Base-by-base conservation (phyloP, 345 rosid species). In the Cardamine resedifolia region DNA sequence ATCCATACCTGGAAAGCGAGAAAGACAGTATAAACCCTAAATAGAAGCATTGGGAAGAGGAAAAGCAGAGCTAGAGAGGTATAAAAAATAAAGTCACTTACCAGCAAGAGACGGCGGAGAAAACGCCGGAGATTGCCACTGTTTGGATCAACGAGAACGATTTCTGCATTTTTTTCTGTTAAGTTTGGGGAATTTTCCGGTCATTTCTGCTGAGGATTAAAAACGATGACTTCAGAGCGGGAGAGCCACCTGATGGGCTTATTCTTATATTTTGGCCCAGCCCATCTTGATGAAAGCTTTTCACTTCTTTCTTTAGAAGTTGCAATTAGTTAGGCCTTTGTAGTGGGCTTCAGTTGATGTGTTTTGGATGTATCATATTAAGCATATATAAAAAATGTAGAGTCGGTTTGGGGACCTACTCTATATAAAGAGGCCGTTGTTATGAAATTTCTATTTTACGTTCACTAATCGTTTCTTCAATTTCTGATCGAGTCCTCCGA, bases 101-200 rank as follows among this genome's bases (percentile, higher is more conserved):
- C 97, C 96, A 86, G 80, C 68, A 81, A 51, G 97, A 82, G 43
- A 92, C 76, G 72, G 96, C 97, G 50, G 97, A 92, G 91, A 95
- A 95, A 14, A 79, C 81, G 57, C 88, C 94, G 14, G 96, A 88
- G 15, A 94, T 80, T 49, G 85, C 86, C 38, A 95, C 69, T 20
- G 96, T 90, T 66, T 88, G 99, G 45, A 95, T 60, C 51, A 92
- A 77, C 67, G 85, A 83, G 77, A 95, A 85, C 26, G 83, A 43
- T 83, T 81, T 90, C 79, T 72, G 85, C 97, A 86, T 88, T 9
- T 33, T 33, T 53, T 58, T 11, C 19, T 11, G 4, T n/a, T 23
- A 36, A 0, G 6, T 59, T 61, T 4, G 11, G 43, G 47, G 36
- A 12, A n/a, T 3, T 59, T 41, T 5, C 56, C 57, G 43, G 62